Evolutionary conservation across 1,284 basidiomycete genomes (phyloP), one percentile per base, ranked within the genome.

Genomic region (Neolentinus lepideus): DNA sequence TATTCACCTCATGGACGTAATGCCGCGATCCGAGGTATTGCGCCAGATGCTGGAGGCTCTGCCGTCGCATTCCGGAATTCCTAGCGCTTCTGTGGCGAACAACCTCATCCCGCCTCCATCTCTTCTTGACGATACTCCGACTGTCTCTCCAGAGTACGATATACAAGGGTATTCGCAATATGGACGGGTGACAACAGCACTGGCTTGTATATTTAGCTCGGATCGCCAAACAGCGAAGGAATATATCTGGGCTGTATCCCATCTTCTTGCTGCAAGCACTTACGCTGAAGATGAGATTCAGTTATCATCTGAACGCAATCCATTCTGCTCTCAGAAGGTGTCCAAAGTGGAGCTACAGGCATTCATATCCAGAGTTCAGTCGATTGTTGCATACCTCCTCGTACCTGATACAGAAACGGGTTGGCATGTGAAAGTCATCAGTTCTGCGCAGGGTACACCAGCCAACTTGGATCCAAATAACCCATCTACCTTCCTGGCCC

Each of bases 331-430:
- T 38, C 62, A 60, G 0, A 64, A 69, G 2, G 72, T 76, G 1
- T 60, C 75, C 0, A 62, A 66, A 3, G 57, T 66, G 0, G 65
- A 72, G 10, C 66, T 90, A 47, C 66, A 67, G 33, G 71, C 73
- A 2, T 61, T 90, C 1, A 64, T 80, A 0, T 69, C 70, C 21
- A 82, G 75, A 56, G 75, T 81, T 1, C 82, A 84, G 52, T 84
- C 84, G 35, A 65, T 90, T 1, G 70, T 81, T 1, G 80, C 88
- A 0, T 94, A 93, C 68, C 70, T 90, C 0, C 70, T 94, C 19
- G 76, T 79, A 1, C 72, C 79, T 0, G 66, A 73, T 0, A 67
- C 71, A 0, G 75, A 77, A 38, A 77, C 80, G 6, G 69, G 68
- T 1, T 86, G 85, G 84, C 80, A 83, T 63, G 59, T 63, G 22